These are phyloP conservation scores for Sequoia sempervirens DNA, from an alignment of 75 land plant species.

Conservation along the genomic window DNA sequence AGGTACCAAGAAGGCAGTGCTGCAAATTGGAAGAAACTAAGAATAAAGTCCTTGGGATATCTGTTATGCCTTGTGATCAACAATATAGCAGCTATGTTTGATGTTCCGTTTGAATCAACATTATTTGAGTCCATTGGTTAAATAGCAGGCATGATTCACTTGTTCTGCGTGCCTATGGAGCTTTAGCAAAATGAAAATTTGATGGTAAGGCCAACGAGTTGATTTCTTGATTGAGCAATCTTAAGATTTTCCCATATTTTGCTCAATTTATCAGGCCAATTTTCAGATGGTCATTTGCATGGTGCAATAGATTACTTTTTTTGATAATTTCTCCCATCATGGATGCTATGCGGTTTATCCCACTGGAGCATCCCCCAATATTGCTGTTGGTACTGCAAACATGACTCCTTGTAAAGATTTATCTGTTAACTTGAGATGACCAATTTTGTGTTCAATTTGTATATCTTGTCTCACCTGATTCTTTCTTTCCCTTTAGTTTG, in stretches of 20 bases:
- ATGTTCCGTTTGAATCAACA: not conserved
- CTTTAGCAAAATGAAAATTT: not conserved
- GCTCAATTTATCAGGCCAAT: not conserved
- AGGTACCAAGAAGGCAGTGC: conserved; percentile 46
- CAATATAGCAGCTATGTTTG: conserved; percentile 1
- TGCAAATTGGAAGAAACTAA: conserved; percentile 19
- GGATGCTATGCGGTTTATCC: not conserved
- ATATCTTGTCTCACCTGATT: not conserved
- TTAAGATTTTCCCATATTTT: not conserved
- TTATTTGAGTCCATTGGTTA: not conserved
- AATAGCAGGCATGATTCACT: not conserved
- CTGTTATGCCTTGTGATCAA: conserved; percentile 31
- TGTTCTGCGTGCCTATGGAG: not conserved
- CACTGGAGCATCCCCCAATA: not conserved
- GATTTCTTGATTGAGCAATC: not conserved
- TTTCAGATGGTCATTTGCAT: not conserved
- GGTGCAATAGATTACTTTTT: not conserved
- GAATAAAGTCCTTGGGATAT: conserved; percentile 15
- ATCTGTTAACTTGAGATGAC: not conserved
- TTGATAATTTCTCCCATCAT: not conserved
- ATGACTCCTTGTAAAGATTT: not conserved
- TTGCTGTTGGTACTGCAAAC: not conserved
- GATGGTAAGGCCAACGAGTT: not conserved
- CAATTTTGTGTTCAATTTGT: not conserved
- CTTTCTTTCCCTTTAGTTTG: conserved; percentile 7